Percentiles rank a stretch among this genome's conserved stretches.
phyloP scores from a whole-genome alignment of 1,139 yeast species.

The Scheffersomyces titani region DNA sequence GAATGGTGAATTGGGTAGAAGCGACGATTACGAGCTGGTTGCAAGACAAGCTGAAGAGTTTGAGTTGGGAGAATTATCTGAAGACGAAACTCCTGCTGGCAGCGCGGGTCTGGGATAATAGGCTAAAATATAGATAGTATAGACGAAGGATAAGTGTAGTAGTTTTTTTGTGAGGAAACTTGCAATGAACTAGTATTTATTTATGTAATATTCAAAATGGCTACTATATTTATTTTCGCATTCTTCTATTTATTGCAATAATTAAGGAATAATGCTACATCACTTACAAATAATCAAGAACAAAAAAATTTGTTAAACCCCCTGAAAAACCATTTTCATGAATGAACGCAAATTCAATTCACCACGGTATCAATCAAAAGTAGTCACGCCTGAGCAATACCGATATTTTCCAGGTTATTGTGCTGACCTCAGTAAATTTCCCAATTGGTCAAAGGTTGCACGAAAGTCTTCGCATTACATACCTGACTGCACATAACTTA shows the following conservation, averaged over 20 bases:
- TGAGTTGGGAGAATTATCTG: constrained; percentile 36
- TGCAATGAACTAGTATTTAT: no score
- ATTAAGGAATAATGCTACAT: no score
- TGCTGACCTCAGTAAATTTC: not conserved
- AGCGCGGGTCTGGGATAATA: not conserved
- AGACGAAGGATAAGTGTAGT: not conserved
- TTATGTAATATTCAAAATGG: not conserved
- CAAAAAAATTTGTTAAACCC: no score
- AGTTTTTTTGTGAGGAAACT: not conserved
- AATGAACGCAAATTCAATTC: not conserved
- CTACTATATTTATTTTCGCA: not conserved
- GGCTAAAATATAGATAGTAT: not conserved
- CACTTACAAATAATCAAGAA: no score
- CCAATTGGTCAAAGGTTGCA: not conserved
- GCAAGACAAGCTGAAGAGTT: constrained; percentile 28
- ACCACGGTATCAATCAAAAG: not conserved
- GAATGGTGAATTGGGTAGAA: constrained; percentile 26
- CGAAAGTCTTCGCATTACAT: not conserved
- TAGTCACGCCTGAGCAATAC: not conserved
- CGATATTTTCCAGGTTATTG: not conserved
- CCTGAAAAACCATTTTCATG: no score
- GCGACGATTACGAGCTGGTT: not conserved
- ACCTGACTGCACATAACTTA: not conserved
- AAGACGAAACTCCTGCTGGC: constrained; percentile 14
- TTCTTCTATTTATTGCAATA: no score